Base-by-base conservation (phyloP, 176 grass and related monocot species). In the Neostapfia colusana region DNA sequence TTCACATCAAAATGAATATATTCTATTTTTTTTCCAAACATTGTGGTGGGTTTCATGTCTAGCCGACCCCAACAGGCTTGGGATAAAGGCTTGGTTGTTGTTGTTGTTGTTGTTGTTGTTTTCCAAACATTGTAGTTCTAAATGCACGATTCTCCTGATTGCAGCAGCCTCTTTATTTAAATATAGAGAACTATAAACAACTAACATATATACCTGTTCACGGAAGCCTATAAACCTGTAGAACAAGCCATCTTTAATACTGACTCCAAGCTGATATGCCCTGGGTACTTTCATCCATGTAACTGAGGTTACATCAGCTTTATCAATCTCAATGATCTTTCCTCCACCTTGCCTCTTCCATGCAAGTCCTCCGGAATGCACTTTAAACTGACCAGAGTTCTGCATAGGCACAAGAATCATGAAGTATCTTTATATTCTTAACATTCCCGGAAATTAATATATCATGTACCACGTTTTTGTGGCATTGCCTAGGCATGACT, bases 291-390 rank as follows among this genome's bases (percentile, higher is more conserved):
- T 96, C 87, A 88, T 92, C 93, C 93, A 96, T 26, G 72, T 85
- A 43, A 88, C 31, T 57, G 93, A 85, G 13, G 50, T 65, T 81
- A 96, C 67, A 82, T 96, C 93, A 70, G 25, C 57, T 90, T 96
- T 96, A 28, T 96, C 89, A 57, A 96, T 81, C 65, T 83, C 75
- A 18, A 96, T 90, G 28, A 80, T 91, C 66, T 96, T 96, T 67
- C 93, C 93, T 77, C 93, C 93, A 39, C 89, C 93, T 88, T 92
- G 89, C 67, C 81, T 92, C 80, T 81, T 92, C 93, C 93, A 96
- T 74, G 89, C 74, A 77, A 92, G 46, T 23, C 93, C 93, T 46
- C 89, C 93, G 7, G 93, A 85, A 79, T 90, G 68, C 63, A 96
- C 86, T 77, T 89, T 91, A 75, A 96, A 92, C 79, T 96, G 93